Evolutionary conservation across 208 protist genomes (phyloP), one percentile per base, ranked within the genome.

Genomic region (Acanthamoeba healyi): DNA sequence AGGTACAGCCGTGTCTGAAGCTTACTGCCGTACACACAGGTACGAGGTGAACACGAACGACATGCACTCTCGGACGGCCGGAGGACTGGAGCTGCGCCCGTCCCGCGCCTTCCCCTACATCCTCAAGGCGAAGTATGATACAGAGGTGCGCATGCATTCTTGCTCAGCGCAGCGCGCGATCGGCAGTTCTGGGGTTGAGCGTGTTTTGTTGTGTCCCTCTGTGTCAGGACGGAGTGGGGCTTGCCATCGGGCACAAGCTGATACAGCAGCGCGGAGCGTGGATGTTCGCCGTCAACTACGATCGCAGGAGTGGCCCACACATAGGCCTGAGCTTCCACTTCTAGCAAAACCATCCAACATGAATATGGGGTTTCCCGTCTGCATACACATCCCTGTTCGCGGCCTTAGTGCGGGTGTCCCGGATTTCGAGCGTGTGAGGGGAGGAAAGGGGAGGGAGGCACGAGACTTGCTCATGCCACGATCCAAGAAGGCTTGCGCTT

Each of bases 401-500:
- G n/a, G n/a, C n/a, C n/a, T n/a, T n/a, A n/a, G n/a, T n/a, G n/a
- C n/a, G n/a, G n/a, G n/a, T n/a, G n/a, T n/a, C n/a, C n/a, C n/a
- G n/a, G n/a, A n/a, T n/a, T n/a, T n/a, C n/a, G n/a, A n/a, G n/a
- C n/a, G n/a, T n/a, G n/a, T n/a, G n/a, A n/a, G n/a, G n/a, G 44
- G 44, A 15, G 44, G 44, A 49, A 49, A 49, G 15, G 15, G 54
- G 54, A 5, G 54, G 54, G n/a, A 12, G 29, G n/a, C n/a, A n/a
- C n/a, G n/a, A n/a, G n/a, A n/a, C 19, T 34, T 9, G 19, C 34
- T 79, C 38, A 79, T 4, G 70, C 42, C 36, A 72, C 34, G 63
- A 72, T 86, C 92, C 92, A 94, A 4, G n/a, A 9, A 15, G 93
- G 93, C 82, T 95, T 95, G 32, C 82, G 34, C 82, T 92, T 95